These are phyloP conservation scores for Gloeostereum incarnatum DNA, from an alignment of 768 basidiomycete species.

Conservation along the genomic window DNA sequence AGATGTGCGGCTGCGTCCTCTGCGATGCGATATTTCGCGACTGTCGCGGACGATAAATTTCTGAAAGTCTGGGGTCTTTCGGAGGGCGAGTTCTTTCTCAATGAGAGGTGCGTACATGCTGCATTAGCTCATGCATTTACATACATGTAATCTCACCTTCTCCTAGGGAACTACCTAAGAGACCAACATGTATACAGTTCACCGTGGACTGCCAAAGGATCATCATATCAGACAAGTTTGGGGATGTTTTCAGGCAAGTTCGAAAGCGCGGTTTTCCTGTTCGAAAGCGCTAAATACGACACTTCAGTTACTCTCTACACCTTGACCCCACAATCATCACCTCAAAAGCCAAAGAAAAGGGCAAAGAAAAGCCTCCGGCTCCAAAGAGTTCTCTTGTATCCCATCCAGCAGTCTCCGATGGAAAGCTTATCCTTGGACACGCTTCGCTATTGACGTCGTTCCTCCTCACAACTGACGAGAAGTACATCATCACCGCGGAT, in stretches of 20 bases:
- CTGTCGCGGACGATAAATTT: slow-evolving; percentile 71
- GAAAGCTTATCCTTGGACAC: slow-evolving; percentile 76
- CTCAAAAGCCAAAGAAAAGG: slow-evolving; percentile 6
- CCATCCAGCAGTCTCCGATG: slow-evolving; percentile 63
- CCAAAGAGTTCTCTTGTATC: slow-evolving; percentile 29
- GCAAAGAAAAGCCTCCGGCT: slow-evolving; percentile 6
- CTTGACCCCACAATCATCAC: slow-evolving; percentile 23
- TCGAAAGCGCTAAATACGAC: not conserved
- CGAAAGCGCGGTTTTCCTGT: not conserved
- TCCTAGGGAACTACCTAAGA: slow-evolving; percentile 73
- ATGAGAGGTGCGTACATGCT: slow-evolving; percentile 41
- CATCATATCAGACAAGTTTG: slow-evolving; percentile 88
- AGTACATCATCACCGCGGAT: slow-evolving; percentile 81
- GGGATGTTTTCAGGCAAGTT: slow-evolving; percentile 77
- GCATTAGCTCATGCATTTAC: not conserved
- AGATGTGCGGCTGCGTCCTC: slow-evolving; percentile 46
- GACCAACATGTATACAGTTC: slow-evolving; percentile 62
- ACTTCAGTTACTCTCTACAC: slow-evolving; percentile 41
- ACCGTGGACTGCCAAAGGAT: slow-evolving; percentile 55
- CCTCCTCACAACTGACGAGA: slow-evolving; percentile 56
- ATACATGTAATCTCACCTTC: slow-evolving; percentile 1
- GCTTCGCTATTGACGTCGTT: slow-evolving; percentile 76
- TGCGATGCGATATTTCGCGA: slow-evolving; percentile 40
- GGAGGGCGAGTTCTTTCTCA: slow-evolving; percentile 34
- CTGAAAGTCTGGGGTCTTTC: slow-evolving; percentile 69